These are phyloP conservation scores for Cladosporium sp. DNA, from an alignment of 2,329 filamentous ascomycete genomes.

Conservation along the genomic window DNA sequence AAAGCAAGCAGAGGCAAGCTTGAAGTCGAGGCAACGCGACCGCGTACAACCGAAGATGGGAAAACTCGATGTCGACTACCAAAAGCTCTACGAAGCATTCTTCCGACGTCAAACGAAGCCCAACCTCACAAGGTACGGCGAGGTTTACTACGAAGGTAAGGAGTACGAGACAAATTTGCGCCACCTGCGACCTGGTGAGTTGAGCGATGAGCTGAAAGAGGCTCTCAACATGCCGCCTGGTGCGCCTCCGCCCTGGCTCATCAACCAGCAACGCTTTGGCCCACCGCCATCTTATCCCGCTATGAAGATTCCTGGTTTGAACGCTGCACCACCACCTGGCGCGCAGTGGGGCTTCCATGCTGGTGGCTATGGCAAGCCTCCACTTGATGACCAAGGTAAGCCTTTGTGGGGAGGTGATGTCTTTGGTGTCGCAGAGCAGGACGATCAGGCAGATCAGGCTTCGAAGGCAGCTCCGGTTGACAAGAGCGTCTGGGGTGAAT, in stretches of 20 bases:
- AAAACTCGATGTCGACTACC: conserved; percentile 96
- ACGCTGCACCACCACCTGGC: conserved; percentile 85
- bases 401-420: conserved; percentile 93
- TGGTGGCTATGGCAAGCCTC: conserved; percentile 93
- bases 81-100: conserved; percentile 97
- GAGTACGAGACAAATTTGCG: conserved; percentile 94
- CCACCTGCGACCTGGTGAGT: conserved; percentile 84
- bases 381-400: conserved; percentile 87
- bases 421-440: conserved; percentile 63
- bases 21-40: conserved; percentile 96
- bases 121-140: conserved; percentile 87
- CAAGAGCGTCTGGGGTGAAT: conserved; percentile 85
- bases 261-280: conserved; percentile 92
- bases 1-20: conserved; percentile 85
- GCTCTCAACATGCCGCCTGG: conserved; percentile 91
- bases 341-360: conserved; percentile 94
- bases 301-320: conserved; percentile 91
- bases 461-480: conserved; percentile 73
- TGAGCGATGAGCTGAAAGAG: conserved; percentile 86
- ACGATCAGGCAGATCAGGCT: conserved; percentile 47
- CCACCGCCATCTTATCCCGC: conserved; percentile 93
- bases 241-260: conserved; percentile 92
- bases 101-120: conserved; percentile 98
- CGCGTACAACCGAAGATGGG: conserved; percentile 94
- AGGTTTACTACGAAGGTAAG: conserved; percentile 99